phyloP scores from a whole-genome alignment of 305 asterid genomes.

The Rubia peregrina region DNA sequence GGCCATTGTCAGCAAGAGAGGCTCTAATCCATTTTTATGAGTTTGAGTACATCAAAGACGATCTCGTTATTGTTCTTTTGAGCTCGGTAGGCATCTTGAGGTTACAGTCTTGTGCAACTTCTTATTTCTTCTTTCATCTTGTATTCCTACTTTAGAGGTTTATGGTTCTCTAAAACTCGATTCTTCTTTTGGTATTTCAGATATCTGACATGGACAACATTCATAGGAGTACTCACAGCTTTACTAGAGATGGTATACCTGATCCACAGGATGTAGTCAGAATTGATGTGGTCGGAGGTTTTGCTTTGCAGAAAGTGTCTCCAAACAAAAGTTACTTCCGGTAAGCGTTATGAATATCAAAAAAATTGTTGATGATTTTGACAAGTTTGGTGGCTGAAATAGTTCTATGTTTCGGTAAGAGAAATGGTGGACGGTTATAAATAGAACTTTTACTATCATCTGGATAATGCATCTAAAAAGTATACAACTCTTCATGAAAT shows the following conservation, averaged over 20 bases:
- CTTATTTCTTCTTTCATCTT: conserved; percentile 3
- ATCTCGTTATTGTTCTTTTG: conserved; percentile 60
- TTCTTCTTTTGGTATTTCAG: conserved; percentile 31
- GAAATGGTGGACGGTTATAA: not conserved
- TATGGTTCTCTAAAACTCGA: not conserved
- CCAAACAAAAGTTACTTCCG: conserved; percentile 64
- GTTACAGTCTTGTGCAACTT: conserved; percentile 2
- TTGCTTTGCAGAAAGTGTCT: conserved; percentile 67
- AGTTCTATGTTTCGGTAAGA: not conserved
- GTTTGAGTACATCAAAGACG: conserved; percentile 71
- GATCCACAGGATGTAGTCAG: conserved; percentile 62
- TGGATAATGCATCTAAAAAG: no score
- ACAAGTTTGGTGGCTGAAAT: not conserved
- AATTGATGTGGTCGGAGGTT: conserved; percentile 79
- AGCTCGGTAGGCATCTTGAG: conserved; percentile 49
- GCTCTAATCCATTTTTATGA: conserved; percentile 52
- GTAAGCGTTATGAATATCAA: conserved; percentile 23
- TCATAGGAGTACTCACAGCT: conserved; percentile 52
- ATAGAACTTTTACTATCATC: not conserved
- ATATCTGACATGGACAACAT: conserved; percentile 56
- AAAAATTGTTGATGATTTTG: not conserved
- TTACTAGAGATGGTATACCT: conserved; percentile 56
- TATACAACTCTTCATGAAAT: no score
- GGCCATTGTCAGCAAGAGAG: conserved; percentile 93
- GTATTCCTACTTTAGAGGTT: not conserved